These are phyloP conservation scores for Fusarium sp. DNA, from an alignment of 2,329 filamentous ascomycete genomes.

Conservation along the genomic window DNA sequence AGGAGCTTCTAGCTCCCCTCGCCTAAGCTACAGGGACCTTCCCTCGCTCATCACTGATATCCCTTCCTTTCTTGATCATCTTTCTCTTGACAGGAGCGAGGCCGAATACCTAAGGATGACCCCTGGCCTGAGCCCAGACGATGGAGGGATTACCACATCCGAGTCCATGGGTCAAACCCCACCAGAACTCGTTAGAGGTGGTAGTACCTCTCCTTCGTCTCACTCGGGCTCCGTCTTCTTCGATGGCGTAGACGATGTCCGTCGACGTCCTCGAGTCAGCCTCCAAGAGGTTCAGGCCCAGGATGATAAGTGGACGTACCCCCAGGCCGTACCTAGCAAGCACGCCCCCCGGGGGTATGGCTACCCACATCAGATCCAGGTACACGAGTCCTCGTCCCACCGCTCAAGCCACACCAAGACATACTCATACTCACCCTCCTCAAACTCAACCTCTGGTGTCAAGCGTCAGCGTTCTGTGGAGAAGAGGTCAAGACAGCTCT, in stretches of 20 bases:
- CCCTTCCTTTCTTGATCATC: conserved; percentile 47
- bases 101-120: conserved; percentile 49
- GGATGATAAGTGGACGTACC: conserved; percentile 55
- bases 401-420: conserved; percentile 34
- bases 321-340: conserved; percentile 49
- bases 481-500: conserved; percentile 51
- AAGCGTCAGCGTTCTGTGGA: conserved; percentile 52
- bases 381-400: conserved; percentile 43
- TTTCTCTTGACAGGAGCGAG: conserved; percentile 46
- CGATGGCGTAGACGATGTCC: conserved; percentile 45
- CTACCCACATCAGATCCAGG: conserved; percentile 48
- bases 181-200: conserved; percentile 51
- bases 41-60: conserved; percentile 50
- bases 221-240: conserved; percentile 50
- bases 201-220: conserved; percentile 54
- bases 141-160: conserved; percentile 46
- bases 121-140: conserved; percentile 47
- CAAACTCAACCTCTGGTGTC: conserved; percentile 41
- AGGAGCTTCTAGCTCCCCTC: conserved; percentile 43
- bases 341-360: conserved; percentile 44
- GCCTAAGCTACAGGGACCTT: conserved; percentile 44
- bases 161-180: conserved; percentile 52
- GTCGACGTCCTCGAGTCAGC: conserved; percentile 44
- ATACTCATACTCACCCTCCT: conserved; percentile 19
- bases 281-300: conserved; percentile 50